Evolutionary conservation across 2,329 filamentous ascomycete genomes (phyloP).

Genomic region (Lizonia empirigonia): DNA sequence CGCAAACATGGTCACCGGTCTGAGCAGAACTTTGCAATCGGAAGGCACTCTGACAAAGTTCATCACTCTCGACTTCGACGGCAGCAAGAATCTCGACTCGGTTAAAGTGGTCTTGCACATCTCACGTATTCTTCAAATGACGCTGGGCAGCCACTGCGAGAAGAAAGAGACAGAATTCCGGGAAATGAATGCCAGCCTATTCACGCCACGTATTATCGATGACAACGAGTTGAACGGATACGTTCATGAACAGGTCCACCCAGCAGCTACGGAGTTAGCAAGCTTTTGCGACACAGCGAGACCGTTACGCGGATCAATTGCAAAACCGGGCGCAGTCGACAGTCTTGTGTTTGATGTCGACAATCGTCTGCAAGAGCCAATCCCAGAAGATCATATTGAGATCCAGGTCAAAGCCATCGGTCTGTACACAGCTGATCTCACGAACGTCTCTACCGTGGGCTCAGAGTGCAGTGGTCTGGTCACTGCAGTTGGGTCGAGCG

Average conservation of each 20-base stretch:
- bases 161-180: constrained; percentile 16
- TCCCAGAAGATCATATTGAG: constrained; percentile 36
- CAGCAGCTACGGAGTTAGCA: constrained; percentile 24
- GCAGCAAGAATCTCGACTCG: not conserved
- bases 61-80: constrained; percentile 20
- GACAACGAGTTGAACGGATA: constrained; percentile 31
- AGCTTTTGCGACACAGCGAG: constrained; percentile 19
- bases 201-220: constrained; percentile 21
- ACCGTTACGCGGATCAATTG: constrained; percentile 20
- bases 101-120: constrained; percentile 1
- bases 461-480: constrained; percentile 24
- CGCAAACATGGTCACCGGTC: constrained; percentile 18
- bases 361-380: not conserved
- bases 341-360: constrained; percentile 29
- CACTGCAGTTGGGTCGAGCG: constrained; percentile 16
- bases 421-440: not conserved
- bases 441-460: not conserved
- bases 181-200: constrained; percentile 9
- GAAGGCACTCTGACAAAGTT: constrained; percentile 19
- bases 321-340: constrained; percentile 23
- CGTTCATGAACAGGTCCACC: constrained; percentile 26
- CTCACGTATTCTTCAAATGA: constrained; percentile 13
- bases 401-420: constrained; percentile 42
- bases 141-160: not conserved
- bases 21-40: constrained; percentile 19